A percentile compares a stretch with the other conserved stretches of the same genome.
Evolutionary conservation across 768 basidiomycete species (phyloP).

Genomic region (Kwoniella botswanensis): DNA sequence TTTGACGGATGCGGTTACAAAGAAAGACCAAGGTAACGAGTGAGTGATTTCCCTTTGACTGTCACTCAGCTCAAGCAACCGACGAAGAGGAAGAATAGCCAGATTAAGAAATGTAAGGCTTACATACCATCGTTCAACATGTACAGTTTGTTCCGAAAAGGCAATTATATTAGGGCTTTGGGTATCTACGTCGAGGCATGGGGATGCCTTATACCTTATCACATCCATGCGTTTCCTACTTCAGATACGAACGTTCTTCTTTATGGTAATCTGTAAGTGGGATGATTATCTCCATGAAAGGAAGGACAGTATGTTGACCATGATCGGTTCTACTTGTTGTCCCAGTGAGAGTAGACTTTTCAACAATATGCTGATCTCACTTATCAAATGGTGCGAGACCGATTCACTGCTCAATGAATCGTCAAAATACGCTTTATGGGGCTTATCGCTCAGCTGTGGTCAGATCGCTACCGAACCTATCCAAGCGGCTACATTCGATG

Average conservation of each 20-base stretch:
- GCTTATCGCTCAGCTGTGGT: neutral
- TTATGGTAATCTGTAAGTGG: constrained; percentile 7
- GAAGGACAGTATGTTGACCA: neutral
- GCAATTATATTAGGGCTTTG: neutral
- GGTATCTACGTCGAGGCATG: constrained; percentile 1
- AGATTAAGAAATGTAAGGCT: no score
- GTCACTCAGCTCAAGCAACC: neutral
- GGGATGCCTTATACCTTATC: constrained; percentile 8
- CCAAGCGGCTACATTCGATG: neutral
- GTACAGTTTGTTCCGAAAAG: constrained; percentile 2
- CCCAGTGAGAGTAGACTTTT: neutral
- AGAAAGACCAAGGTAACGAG: constrained; percentile 6
- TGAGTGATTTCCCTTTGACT: no score
- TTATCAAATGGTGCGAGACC: constrained; percentile 4
- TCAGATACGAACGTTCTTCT: neutral
- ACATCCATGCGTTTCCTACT: constrained; percentile 4
- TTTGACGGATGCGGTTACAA: neutral
- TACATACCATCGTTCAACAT: no score
- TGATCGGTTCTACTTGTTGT: no score
- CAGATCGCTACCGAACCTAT: neutral
- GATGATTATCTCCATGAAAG: neutral
- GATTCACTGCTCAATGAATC: neutral
- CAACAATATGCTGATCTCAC: constrained; percentile 2
- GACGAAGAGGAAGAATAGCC: no score
- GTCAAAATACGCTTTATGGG: neutral